Conservation (phyloP, 495 filamentous ascomycete species). For the Oleoguttula mirabilis region DNA sequence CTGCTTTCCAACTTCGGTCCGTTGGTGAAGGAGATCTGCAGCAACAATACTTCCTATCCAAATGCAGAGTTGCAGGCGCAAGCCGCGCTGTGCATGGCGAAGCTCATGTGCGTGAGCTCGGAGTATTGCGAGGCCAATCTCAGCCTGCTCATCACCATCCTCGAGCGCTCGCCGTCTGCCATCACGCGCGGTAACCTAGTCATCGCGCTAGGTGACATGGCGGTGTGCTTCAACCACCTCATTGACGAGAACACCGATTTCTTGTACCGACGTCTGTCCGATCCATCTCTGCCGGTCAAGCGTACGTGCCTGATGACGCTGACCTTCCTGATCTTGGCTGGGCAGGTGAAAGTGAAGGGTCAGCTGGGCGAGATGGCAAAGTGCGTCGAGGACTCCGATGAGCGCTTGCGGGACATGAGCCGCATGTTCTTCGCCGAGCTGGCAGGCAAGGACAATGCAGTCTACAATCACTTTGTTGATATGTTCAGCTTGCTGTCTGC, state of each 20-base stretch:
- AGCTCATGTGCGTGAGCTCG: constrained; percentile 74
- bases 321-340: constrained; percentile 92
- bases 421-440: constrained; percentile 98
- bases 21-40: constrained; percentile 81
- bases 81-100: constrained; percentile 91
- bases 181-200: constrained; percentile 91
- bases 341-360: constrained; percentile 99
- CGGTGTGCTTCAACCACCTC: constrained; percentile 97
- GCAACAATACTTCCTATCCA: constrained; percentile 80
- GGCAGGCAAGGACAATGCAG: constrained; percentile 93
- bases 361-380: constrained; percentile 99
- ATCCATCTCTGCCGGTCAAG: constrained; percentile 80
- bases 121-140: constrained; percentile 94
- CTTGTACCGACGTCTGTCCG: constrained; percentile 83
- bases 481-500: constrained; percentile 92
- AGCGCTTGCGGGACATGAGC: constrained; percentile 81
- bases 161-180: constrained; percentile 82
- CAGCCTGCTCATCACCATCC: constrained; percentile 89
- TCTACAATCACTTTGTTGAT: constrained; percentile 98
- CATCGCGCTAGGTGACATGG: constrained; percentile 96
- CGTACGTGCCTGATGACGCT: constrained; percentile 97
- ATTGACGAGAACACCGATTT: constrained; percentile 99
- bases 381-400: constrained; percentile 89
- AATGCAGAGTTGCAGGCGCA: constrained; percentile 82
- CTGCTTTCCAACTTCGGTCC: constrained; percentile 82